Evolutionary conservation across 495 filamentous ascomycete species (phyloP), one percentile per base, ranked within the genome.

Genomic region (Xanthoparmelia taractica): DNA sequence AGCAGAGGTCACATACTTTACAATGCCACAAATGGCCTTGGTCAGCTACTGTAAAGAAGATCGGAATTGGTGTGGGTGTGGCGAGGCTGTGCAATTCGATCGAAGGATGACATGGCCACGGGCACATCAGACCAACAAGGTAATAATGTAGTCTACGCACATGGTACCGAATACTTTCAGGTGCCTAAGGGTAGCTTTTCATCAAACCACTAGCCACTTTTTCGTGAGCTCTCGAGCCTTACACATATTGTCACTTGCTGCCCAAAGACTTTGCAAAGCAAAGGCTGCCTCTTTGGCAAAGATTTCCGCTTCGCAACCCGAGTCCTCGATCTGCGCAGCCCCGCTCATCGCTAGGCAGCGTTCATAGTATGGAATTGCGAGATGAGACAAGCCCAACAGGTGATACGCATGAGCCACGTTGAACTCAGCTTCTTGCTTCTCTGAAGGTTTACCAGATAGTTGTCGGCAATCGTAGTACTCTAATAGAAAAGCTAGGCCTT

Each of bases 321-420:
- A 76, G 71, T 34, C 65, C 59, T n/a, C 62, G 59, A 20, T 72
- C 43, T 68, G 67, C 20, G 52, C 62, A 58, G 57, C 62, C 57
- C 73, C 66, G 38, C 79, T 77, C 18, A 85, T 57, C 27, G 75
- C 66, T 43, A 84, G 73, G 40, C 84, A 80, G 57, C 79, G 77
- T 64, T 85, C 74, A 71, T 97, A 98, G 58, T 83, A 89, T 37
- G 85, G 82, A 20, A 89, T 76, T 4, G 94, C 93, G 18, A 96
- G 71, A 71, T 92, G 88, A 18, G 79, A 77, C 38, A 97, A 73
- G 1, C 92, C 91, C 12, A 97, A 80, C 43, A 88, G 76, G 68
- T 96, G 90, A 73, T 87, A 96, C 4, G 87, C 81, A 17, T 91
- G 80, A 25, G 84, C 94, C 54, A 92, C 81, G 68, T 98, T 97